Base-by-base conservation (phyloP, 331 rosid species). In the Ulmus americana region DNA sequence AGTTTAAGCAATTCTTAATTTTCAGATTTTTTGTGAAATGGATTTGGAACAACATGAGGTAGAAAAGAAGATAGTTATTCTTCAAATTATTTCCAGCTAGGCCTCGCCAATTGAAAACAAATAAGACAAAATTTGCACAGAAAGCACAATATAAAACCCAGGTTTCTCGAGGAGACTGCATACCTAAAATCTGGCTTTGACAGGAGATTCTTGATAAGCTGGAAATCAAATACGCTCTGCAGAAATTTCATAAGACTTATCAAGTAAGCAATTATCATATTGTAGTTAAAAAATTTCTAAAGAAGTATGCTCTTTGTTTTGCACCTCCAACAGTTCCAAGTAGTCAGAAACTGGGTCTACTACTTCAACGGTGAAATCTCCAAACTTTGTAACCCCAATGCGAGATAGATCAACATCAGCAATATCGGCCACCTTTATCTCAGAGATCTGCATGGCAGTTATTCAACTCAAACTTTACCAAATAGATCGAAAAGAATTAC, bases 201-300 rank as follows among this genome's bases (percentile, higher is more conserved):
- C 41, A 94, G 78, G 76, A 90, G 92, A 75, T 80, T 75, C 68
- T 53, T 81, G 79, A 94, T 87, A 72, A 94, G 95, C 80, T 79
- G 78, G 69, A 94, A 90, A 74, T 90, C 97, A 72, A 94, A 94
- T 61, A 87, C 97, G 71, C 67, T 68, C 99, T 94, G 88, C 95
- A 84, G 63, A 45, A 68, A 83, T 53, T 66, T 35, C 56, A 69
- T 41, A 73, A 41, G 73, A 65, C 55, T 70, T 67, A 64, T 41
- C 63, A 39, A 73, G 69, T 44, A 51, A 12, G 39, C 53, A 45
- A 62, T 55, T 66, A 28, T 28, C 35, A 28, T 2, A 55, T 59
- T 67, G 58, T 50, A 66, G 60, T 59, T 35, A 35, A 47, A 69
- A 69, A 40, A 6, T 4, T 45, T 49, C 53, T 48, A 53, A 74